Conservation (phyloP, 2,329 filamentous ascomycete species). For the Calonectria hawksworthii region DNA sequence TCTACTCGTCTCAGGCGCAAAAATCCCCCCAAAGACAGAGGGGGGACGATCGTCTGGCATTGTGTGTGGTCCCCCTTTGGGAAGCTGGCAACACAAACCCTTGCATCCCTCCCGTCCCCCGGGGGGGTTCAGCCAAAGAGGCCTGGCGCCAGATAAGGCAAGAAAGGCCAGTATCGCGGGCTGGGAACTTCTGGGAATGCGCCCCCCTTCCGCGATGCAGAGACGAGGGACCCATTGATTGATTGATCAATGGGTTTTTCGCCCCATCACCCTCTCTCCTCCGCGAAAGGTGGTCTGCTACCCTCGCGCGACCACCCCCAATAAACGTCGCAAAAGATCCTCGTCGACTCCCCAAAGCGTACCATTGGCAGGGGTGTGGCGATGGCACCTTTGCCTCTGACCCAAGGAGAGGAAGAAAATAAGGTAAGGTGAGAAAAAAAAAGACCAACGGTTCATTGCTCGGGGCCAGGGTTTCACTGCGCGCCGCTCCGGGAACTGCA, state of each 20-base stretch:
- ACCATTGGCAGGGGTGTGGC: neutral
- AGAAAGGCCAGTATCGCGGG: neutral
- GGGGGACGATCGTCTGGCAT: neutral
- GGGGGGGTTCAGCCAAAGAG: neutral
- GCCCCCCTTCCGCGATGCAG: neutral
- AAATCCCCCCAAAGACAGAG: neutral
- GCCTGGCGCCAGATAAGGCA: slow-evolving; percentile 22
- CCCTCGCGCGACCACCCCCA: slow-evolving; percentile 12
- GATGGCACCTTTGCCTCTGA: slow-evolving; percentile 6
- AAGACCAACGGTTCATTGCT: neutral
- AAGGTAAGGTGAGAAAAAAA: neutral
- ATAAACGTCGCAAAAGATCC: slow-evolving; percentile 16
- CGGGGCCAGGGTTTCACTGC: neutral
- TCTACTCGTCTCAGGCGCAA: neutral
- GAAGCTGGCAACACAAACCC: slow-evolving; percentile 21
- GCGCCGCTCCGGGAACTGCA: neutral
- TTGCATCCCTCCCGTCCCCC: neutral
- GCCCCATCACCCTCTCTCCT: neutral
- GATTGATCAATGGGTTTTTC: neutral
- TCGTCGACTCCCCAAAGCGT: neutral
- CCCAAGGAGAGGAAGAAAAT: neutral
- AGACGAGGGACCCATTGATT: neutral
- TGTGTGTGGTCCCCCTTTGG: slow-evolving; percentile 10
- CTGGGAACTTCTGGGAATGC: slow-evolving; percentile 18
- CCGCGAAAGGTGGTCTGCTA: neutral